These are phyloP conservation scores for Kodamaea hsintzibuensis DNA, from an alignment of 805 yeast genomes.

Conservation along the genomic window DNA sequence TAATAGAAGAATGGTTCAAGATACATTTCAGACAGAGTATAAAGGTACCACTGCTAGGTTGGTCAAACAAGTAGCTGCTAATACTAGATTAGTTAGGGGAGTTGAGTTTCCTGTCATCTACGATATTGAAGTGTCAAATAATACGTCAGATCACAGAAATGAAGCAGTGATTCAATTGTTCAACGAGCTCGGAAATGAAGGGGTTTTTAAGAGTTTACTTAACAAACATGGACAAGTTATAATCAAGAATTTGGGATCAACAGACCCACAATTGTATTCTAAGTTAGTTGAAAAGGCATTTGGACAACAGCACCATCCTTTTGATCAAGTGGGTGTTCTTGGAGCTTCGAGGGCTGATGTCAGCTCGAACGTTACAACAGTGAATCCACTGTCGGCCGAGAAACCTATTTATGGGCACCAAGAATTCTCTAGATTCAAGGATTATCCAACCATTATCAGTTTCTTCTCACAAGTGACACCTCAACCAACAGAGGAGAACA, in stretches of 20 bases:
- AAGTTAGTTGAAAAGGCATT: slow-evolving; percentile 6
- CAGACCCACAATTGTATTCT: slow-evolving; percentile 9
- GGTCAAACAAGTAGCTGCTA: background rate
- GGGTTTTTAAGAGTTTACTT: slow-evolving; percentile 7
- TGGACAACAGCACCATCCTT: slow-evolving; percentile 8
- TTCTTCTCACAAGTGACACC: slow-evolving; percentile 18
- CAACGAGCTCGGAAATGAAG: slow-evolving; percentile 5
- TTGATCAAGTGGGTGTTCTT: slow-evolving; percentile 11
- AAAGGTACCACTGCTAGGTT: background rate
- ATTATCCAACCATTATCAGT: slow-evolving; percentile 20
- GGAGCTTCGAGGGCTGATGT: slow-evolving; percentile 11
- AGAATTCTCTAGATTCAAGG: slow-evolving; percentile 22
- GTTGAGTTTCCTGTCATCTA: slow-evolving; percentile 7
- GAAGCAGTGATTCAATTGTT: slow-evolving; percentile 5
- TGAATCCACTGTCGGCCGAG: slow-evolving; percentile 11
- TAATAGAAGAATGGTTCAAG: background rate
- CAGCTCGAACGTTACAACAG: slow-evolving; percentile 9
- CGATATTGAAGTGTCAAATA: background rate
- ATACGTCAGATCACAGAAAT: background rate
- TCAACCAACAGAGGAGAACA: background rate
- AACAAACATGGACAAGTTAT: slow-evolving; percentile 9
- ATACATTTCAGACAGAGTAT: background rate
- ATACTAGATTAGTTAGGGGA: slow-evolving; percentile 7
- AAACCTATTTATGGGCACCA: slow-evolving; percentile 19
- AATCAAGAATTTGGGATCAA: slow-evolving; percentile 8